Base-by-base conservation (phyloP, 345 rosid genomes). In the Acer yangbiense region DNA sequence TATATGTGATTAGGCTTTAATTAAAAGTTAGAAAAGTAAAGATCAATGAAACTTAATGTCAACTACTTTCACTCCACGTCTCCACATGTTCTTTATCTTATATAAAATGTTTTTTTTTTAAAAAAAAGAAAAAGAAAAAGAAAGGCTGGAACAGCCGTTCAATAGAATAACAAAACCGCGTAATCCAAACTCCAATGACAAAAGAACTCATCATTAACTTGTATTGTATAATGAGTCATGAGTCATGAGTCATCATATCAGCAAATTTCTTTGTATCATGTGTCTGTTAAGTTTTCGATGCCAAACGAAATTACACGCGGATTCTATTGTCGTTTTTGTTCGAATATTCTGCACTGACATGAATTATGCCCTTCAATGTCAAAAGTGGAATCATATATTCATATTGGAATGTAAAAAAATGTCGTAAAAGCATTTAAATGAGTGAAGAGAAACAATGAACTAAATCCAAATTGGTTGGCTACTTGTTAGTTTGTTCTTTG, bases 141-240 rank as follows among this genome's bases (percentile, higher is more conserved):
- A 8, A 46, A 46, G 10, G 3, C 10, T 46, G 62, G 61, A 57
- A 57, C 1, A 18, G 61, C 61, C 61, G 61, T 57, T 57, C 20
- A 16, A 1, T 57, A n/a, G 64, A 60, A 60, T n/a, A 60, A 60
- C 27, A 16, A 60, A 21, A 60, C 27, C 21, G 8, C 64, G 32
- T 64, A 29, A 64, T 68, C 72, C 54, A 68, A 68, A 68, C n/a
- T n/a, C n/a, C n/a, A n/a, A n/a, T n/a, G 55, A 20, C 57, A 23
- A 39, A 68, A 39, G 5, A 35, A 9, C 72, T 46, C 57, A 20
- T 0, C 14, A 68, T 68, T 46, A 68, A 44, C 55, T 68, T 9
- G 54, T 68, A 11, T 17, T 32, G 35, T 32, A 32, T 25, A 25
- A 25, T 25, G 27, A 25, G 27, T 32, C 52, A 68, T 25, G 27